Evolutionary conservation across 768 basidiomycete genomes (phyloP), one percentile per base, ranked within the genome.

Genomic region (Amanita rubescens): DNA sequence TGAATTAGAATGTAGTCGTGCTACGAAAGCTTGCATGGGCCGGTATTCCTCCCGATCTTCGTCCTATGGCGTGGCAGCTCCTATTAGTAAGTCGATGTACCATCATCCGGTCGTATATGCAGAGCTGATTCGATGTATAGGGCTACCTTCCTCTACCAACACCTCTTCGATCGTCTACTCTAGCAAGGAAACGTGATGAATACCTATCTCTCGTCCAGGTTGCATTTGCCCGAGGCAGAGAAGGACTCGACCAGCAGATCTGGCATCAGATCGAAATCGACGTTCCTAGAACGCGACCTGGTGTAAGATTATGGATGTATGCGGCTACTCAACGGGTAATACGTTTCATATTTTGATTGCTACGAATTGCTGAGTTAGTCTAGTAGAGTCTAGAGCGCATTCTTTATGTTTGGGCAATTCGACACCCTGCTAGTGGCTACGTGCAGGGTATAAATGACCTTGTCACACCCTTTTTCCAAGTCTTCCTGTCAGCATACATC

Each of bases 191-290:
- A 71, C 82, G 96, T 41, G 82, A 83, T 60, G 96, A 98, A 68
- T 98, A 98, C 66, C 78, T 81, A 37, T 89, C 89, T 14, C 77
- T 97, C 56, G 94, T 95, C 7, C 82, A 90, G 59, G 75, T 94
- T 15, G 86, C 96, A 14, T 99, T 98, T 66, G 83, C 88, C 11
- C 79, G 90, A 35, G 92, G 92, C 54, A 79, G 82, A 27, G 85
- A 88, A 53, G 85, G 88, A 0, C 77, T 95, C 27, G 95, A 99
- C 68, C 92, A 94, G 62, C 89, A 91, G 68, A 95, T 98, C 64
- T 98, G 96, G 96, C 96, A 98, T 70, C 96, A 99, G 69, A 98
- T 98, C 60, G 92, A 93, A 64, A 98, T 97, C 55, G 96, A 99
- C 63, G 95, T 97, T 5, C 96, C 96, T 10, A 77, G 96, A 50